Evolutionary conservation across 1,139 yeast species (phyloP).

Genomic region (Spathaspora jeffriesii): DNA sequence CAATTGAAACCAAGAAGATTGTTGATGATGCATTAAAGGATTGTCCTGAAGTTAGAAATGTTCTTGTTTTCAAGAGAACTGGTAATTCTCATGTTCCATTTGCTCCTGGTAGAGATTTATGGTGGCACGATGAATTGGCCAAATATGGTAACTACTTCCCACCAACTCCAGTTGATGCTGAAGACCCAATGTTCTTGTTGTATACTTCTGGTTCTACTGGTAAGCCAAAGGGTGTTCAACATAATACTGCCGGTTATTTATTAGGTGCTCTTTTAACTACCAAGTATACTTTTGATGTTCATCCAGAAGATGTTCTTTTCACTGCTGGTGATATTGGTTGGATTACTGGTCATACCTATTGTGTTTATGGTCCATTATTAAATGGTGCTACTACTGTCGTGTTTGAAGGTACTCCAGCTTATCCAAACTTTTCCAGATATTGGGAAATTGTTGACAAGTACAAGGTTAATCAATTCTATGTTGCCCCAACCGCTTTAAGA

Average conservation of each 20-base stretch:
- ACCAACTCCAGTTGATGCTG: constrained; percentile 59
- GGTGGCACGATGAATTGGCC: constrained; percentile 79
- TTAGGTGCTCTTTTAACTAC: constrained; percentile 71
- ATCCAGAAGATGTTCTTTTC: constrained; percentile 68
- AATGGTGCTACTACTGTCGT: constrained; percentile 82
- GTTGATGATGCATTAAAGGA: constrained; percentile 78
- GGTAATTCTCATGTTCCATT: constrained; percentile 69
- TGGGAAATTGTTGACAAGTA: constrained; percentile 83
- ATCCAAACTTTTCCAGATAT: constrained; percentile 76
- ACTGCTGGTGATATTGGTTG: constrained; percentile 91
- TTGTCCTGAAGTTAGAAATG: constrained; percentile 69
- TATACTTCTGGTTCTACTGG: constrained; percentile 74
- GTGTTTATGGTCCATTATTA: constrained; percentile 77
- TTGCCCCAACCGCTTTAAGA: constrained; percentile 89
- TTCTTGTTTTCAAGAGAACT: constrained; percentile 73
- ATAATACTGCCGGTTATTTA: constrained; percentile 78
- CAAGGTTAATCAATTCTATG: constrained; percentile 81
- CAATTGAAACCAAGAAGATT: constrained; percentile 78
- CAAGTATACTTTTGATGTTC: constrained; percentile 76
- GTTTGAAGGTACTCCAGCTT: constrained; percentile 86
- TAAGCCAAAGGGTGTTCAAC: constrained; percentile 70
- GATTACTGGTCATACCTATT: constrained; percentile 88
- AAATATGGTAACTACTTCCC: constrained; percentile 68
- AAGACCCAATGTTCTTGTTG: constrained; percentile 63
- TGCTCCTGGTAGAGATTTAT: constrained; percentile 62